These are phyloP conservation scores for Colletotrichum phormii DNA, from an alignment of 2,329 filamentous ascomycete genomes.

Conservation along the genomic window DNA sequence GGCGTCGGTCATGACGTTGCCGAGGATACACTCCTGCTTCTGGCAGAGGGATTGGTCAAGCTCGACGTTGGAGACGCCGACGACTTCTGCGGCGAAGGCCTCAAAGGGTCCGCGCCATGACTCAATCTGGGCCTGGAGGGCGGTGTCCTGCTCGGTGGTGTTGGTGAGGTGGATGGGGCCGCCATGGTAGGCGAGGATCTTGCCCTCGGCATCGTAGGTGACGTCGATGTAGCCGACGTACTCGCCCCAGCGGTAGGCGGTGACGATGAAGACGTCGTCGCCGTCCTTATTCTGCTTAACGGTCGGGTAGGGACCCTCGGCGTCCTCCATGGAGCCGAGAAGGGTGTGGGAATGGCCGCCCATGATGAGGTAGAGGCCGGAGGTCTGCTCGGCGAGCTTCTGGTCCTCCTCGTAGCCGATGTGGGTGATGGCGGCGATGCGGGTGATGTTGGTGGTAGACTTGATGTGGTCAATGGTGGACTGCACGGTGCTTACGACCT, in stretches of 20 bases:
- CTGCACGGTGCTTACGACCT: conserved; percentile 69
- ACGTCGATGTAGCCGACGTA: conserved; percentile 77
- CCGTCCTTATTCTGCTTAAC: conserved; percentile 70
- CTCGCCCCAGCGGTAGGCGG: conserved; percentile 76
- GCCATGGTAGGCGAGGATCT: conserved; percentile 71
- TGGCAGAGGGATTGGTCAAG: conserved; percentile 72
- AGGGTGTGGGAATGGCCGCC: conserved; percentile 72
- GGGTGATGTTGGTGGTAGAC: conserved; percentile 69
- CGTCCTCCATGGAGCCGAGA: conserved; percentile 68
- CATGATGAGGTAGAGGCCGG: conserved; percentile 76
- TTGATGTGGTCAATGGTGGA: conserved; percentile 71
- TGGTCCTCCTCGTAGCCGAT: conserved; percentile 75
- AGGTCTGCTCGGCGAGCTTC: conserved; percentile 68
- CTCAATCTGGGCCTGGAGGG: conserved; percentile 68
- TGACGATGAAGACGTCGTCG: conserved; percentile 76
- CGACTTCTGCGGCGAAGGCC: conserved; percentile 66
- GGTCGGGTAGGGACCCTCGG: conserved; percentile 72
- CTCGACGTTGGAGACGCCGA: conserved; percentile 65
- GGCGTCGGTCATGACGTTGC: conserved; percentile 67
- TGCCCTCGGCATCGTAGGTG: conserved; percentile 70
- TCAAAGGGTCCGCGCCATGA: conserved; percentile 72
- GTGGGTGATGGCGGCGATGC: conserved; percentile 75
- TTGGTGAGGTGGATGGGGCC: conserved; percentile 74
- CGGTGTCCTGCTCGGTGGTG: conserved; percentile 65
- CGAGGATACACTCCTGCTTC: conserved; percentile 67